Evolutionary conservation across 1,284 basidiomycete genomes (phyloP), one percentile per base, ranked within the genome.

Genomic region (Ganoderma leucocontextum): DNA sequence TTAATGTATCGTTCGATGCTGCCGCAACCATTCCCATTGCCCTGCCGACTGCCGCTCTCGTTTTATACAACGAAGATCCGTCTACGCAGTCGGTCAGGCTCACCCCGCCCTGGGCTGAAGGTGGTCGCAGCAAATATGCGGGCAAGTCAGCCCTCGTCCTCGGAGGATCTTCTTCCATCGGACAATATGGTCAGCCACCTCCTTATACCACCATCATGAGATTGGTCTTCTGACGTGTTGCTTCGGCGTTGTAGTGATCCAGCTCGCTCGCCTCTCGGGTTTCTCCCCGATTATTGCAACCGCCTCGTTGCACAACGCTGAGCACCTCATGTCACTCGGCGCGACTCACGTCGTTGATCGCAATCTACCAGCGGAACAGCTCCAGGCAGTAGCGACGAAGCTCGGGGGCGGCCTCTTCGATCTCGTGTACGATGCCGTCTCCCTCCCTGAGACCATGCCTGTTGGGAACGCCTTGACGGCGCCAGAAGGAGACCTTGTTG

Each of bases 211-310:
- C 6, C 10, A 2, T 33, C 29, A 29, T 22, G 8, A 22, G 22
- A 29, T 61, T 12, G 38, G 42, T 41, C 33, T 17, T 79, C 15
- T 76, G 78, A 71, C 79, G 70, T 63, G 70, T 73, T 81, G 33
- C 64, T 75, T 70, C 1, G 33, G 2, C 12, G 13, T 25, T 25
- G 61, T 59, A 77, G 78, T 75, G 0, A 81, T 86, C 41, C 86
- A 88, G 74, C 74, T 87, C 25, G 83, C 83, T 15, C 81, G 79
- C 59, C 73, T 85, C 15, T 82, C 85, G 0, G 86, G 86, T 0
- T 86, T 87, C 76, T 81, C 80, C 4, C 81, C 82, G 4, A 85
- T 87, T 68, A 81, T 87, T 68, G 78, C 83, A 2, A 87, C 86
- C 6, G 80, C 85, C 6, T 87, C 86, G 4, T 69, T 76, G 8